Base-by-base conservation (phyloP, 805 yeast species). In the Suhomyces tanzawaensis region DNA sequence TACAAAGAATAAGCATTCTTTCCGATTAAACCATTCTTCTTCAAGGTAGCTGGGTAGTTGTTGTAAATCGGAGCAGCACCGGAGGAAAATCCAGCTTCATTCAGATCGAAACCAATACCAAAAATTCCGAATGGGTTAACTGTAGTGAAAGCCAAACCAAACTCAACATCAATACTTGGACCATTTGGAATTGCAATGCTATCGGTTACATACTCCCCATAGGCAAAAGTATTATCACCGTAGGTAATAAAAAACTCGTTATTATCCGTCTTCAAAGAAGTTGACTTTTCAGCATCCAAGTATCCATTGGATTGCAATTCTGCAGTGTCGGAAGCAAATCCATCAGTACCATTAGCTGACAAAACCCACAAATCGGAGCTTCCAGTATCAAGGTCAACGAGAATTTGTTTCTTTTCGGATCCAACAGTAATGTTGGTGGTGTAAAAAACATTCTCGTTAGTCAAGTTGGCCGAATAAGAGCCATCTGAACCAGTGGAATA, bases 191-290 rank as follows among this genome's bases (percentile, higher is more conserved):
- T 5, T 8, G 22, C n/a, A 18, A 45, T 15, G 8, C 29, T 26
- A 25, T 42, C 48, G 3, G 5, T 32, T 8, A 16, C 36, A 3
- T 44, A 40, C 7, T 23, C 40, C 21, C 82, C 82, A 3, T 37
- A 33, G 3, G 80, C 80, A 35, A 49, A 60, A 1, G 77, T 65
- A 6, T 59, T 53, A 51, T 77, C 82, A 4, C 71, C 79, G 44
- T 76, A 77, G 4, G 51, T 29, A 42, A 76, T 76, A 46, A 76
- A 76, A 1, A 48, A 41, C 3, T 57, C 54, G 7, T 66, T 66
- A 1, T 79, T 58, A 15, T 49, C 43, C 47, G 76, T 77, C 4
- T 51, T 44, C 56, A 68, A 76, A 2, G 74, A 39, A 17, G 51
- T 44, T 0, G 80, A 74, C 3, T 45, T 36, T 4, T 47, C 49